Percentiles rank a stretch among this genome's conserved stretches.
Conservation (phyloP, 2,329 filamentous ascomycete genomes). For the Sporothrix phasma region DNA sequence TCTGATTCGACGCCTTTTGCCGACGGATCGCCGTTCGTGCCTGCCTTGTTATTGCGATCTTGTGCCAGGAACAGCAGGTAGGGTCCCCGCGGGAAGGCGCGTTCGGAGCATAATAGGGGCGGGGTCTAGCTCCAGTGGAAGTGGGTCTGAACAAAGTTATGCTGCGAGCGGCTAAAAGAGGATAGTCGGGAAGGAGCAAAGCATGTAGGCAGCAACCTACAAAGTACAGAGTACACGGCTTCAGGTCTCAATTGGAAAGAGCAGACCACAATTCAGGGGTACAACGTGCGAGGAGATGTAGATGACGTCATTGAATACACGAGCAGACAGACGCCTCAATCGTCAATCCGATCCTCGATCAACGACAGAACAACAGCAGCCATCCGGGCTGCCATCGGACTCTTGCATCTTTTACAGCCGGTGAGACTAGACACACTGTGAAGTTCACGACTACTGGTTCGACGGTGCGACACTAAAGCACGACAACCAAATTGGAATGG, state of each 20-base stretch:
- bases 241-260: not conserved
- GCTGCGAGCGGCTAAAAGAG: not conserved
- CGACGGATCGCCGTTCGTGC: not conserved
- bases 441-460: not conserved
- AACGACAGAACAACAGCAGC: not conserved
- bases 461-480: no score
- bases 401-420: not conserved
- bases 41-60: not conserved
- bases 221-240: not conserved
- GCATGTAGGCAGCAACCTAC: not conserved
- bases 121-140: not conserved
- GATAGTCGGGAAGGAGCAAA: constrained; percentile 1
- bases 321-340: no score
- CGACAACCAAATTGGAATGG: no score
- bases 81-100: not conserved
- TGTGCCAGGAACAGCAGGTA: not conserved
- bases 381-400: not conserved
- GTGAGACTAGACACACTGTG: not conserved
- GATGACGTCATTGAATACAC: no score
- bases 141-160: not conserved
- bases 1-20: not conserved
- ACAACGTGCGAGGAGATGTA: not conserved
- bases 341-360: no score
- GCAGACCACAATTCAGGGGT: not conserved
- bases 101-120: not conserved